Evolutionary conservation across 441 rosid genomes (phyloP).

Genomic region (Populus hybrid): DNA sequence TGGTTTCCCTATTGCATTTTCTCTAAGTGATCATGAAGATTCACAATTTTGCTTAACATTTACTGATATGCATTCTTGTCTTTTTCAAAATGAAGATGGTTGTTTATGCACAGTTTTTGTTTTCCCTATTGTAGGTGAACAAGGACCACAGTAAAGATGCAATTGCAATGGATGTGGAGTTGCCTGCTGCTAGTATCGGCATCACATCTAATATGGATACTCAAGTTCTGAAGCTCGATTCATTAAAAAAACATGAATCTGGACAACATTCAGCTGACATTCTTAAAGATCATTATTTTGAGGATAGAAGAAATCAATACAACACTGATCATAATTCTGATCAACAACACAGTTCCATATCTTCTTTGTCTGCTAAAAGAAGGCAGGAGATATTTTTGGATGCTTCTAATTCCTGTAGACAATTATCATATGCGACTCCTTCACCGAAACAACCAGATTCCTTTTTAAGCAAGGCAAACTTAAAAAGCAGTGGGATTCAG

Average conservation of each 20-base stretch:
- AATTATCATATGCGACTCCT: slow-evolving; percentile 47
- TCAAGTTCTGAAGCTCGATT: slow-evolving; percentile 20
- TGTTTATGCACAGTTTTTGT: slow-evolving; percentile 1
- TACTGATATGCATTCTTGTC: background rate
- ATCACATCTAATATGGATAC: slow-evolving; percentile 16
- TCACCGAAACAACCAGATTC: slow-evolving; percentile 52
- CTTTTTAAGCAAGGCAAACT: slow-evolving; percentile 44
- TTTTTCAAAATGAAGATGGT: slow-evolving; percentile 7
- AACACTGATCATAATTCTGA: slow-evolving; percentile 21
- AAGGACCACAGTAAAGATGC: slow-evolving; percentile 10
- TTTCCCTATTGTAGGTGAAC: slow-evolving; percentile 35
- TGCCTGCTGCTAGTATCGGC: slow-evolving; percentile 19
- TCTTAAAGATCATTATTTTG: slow-evolving; percentile 18
- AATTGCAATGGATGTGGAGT: slow-evolving; percentile 21
- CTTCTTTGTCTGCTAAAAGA: slow-evolving; percentile 38
- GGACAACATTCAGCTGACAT: slow-evolving; percentile 27
- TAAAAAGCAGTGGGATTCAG: slow-evolving; percentile 37
- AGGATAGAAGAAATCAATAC: slow-evolving; percentile 16
- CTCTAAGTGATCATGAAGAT: background rate
- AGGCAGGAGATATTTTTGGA: slow-evolving; percentile 30
- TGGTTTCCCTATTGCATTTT: background rate
- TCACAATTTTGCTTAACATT: background rate
- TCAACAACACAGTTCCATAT: slow-evolving; percentile 35
- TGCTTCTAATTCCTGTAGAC: slow-evolving; percentile 35
- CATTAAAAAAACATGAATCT: slow-evolving; percentile 32